Percentiles rank a stretch among this genome's conserved stretches.
Conservation (phyloP, 1,284 basidiomycete genomes). For the Cystobasidiaceae sp. region DNA sequence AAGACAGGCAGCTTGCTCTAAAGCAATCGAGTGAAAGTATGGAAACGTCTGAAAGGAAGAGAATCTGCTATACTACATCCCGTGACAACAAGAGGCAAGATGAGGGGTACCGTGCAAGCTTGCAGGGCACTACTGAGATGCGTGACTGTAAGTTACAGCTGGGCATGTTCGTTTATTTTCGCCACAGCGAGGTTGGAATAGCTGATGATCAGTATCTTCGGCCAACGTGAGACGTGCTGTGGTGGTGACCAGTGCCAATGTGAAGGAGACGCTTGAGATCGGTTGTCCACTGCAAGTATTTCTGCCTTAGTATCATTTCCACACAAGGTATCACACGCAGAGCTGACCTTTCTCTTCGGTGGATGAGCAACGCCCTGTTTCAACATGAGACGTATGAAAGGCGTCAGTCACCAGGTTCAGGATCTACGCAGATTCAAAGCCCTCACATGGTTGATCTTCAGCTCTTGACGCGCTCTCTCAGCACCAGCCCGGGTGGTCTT, state of each 20-base stretch:
- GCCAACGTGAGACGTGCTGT: not conserved
- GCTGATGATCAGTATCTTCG: not conserved
- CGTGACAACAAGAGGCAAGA: too few relatives aligned
- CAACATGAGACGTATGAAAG: not conserved
- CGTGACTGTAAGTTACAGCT: too few relatives aligned
- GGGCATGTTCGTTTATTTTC: too few relatives aligned
- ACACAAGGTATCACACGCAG: too few relatives aligned
- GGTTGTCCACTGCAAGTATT: slow-evolving; percentile 15
- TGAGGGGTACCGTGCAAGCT: too few relatives aligned
- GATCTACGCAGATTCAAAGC: not conserved
- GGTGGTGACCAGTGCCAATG: slow-evolving; percentile 11
- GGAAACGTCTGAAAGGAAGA: too few relatives aligned
- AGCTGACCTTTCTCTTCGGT: slow-evolving; percentile 18
- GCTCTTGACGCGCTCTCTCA: not conserved
- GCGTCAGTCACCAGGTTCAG: not conserved
- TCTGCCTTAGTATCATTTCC: too few relatives aligned
- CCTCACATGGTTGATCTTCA: slow-evolving; percentile 1
- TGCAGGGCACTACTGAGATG: too few relatives aligned
- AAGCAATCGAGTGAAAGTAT: too few relatives aligned
- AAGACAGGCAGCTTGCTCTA: too few relatives aligned
- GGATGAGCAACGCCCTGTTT: not conserved
- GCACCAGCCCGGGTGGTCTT: slow-evolving; percentile 2
- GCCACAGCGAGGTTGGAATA: not conserved
- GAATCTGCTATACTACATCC: too few relatives aligned
- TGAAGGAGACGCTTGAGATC: slow-evolving; percentile 12